Conservation (phyloP, 306 rosid species). For the Cyamopsis tetragonoloba region DNA sequence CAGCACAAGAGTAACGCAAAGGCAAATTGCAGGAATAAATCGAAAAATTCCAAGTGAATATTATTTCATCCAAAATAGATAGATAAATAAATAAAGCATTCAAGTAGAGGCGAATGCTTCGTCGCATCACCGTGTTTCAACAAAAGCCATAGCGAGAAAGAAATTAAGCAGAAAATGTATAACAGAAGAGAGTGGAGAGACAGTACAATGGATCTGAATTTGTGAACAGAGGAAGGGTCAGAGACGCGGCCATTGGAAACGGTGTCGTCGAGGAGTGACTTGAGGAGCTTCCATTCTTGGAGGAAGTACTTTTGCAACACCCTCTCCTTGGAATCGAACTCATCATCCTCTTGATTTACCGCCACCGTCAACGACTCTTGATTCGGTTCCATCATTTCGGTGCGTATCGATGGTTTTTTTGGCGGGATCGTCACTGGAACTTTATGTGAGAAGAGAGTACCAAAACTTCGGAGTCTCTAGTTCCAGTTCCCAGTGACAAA, state of each 20-base stretch:
- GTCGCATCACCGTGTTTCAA: too few relatives aligned
- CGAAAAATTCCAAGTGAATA: not conserved
- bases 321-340: conserved; percentile 68
- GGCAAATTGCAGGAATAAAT: not conserved
- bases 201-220: conserved; percentile 87
- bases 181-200: not conserved
- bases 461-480: not conserved
- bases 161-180: not conserved
- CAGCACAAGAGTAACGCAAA: not conserved
- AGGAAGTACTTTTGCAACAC: conserved; percentile 90
- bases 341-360: conserved; percentile 61
- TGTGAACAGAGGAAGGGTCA: conserved; percentile 49
- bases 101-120: too few relatives aligned
- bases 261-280: conserved; percentile 66
- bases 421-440: not conserved
- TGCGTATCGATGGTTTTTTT: not conserved
- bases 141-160: not conserved
- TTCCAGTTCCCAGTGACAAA: not conserved
- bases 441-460: not conserved
- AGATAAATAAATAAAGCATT: not conserved
- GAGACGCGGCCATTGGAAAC: conserved; percentile 65
- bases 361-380: conserved; percentile 19
- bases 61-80: not conserved
- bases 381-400: conserved; percentile 16
- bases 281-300: conserved; percentile 82